Base-by-base conservation (phyloP, 2,329 filamentous ascomycete genomes). In the Fusarium scirpi region DNA sequence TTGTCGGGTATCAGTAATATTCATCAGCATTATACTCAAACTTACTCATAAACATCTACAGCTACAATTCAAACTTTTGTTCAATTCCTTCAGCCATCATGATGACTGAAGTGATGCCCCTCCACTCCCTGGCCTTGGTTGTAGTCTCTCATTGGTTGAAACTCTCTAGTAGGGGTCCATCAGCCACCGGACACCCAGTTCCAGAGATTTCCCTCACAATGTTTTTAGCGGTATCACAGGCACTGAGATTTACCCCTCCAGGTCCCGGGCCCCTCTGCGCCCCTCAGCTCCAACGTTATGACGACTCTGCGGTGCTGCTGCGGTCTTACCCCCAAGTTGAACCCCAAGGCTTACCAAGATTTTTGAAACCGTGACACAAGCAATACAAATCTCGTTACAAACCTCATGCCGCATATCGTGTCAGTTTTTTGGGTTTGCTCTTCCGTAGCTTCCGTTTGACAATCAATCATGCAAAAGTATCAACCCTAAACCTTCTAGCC, bases 181-280 rank as follows among this genome's bases (percentile, higher is more conserved):
- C 64, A 62, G 56, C 63, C 55, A 67, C 71, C 71, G 73, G 73
- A 70, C 61, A 71, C 73, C 71, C 61, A 75, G 69, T 75, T 75
- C 73, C 73, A 75, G 73, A 61, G 57, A 56, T 55, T 64, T 65
- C 52, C 59, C 68, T 61, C 56, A 54, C 63, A 63, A 54, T 44
- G 38, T 49, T 65, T 65, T 59, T 27, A 46, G 62, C 40, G 52
- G 59, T 52, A 41, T 41, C 22, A 25, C 22, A 27, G 13, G 13
- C 32, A 38, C 58, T 59, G 45, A 46, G 46, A 49, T 58, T 52
- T 71, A 65, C 69, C 69, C 69, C 69, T 71, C 69, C 56, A 69
- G 54, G 49, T 61, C 49, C 49, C 34, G 49, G 27, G 45, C 60
- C 54, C 65, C 63, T 66, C 63, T 40, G 52, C 56, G 57, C 67